These are phyloP conservation scores for Colletotrichum tofieldiae DNA, from an alignment of 2,329 filamentous ascomycete species.

Conservation along the genomic window DNA sequence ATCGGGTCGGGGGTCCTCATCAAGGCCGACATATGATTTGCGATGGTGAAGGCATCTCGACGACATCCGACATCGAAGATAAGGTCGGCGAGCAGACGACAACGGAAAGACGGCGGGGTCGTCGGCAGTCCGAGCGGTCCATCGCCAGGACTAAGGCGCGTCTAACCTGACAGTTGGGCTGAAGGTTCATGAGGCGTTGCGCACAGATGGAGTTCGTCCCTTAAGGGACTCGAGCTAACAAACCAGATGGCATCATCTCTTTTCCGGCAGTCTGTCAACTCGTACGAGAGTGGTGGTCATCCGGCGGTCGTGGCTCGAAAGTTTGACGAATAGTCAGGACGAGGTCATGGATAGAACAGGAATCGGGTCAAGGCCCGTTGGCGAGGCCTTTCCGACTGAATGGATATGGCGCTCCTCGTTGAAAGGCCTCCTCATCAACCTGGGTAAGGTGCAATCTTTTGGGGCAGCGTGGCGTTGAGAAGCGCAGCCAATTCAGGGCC, in stretches of 20 bases:
- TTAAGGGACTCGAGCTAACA: neutral
- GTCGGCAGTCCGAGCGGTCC: conserved; percentile 18
- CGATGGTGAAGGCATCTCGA: conserved; percentile 8
- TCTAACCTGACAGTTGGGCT: conserved; percentile 19
- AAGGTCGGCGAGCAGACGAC: neutral
- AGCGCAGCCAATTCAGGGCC: neutral
- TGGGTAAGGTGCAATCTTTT: neutral
- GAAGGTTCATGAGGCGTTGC: conserved; percentile 27
- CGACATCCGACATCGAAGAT: neutral
- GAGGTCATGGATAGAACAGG: neutral
- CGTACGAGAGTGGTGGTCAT: conserved; percentile 22
- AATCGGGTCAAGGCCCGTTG: neutral
- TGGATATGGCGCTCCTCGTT: neutral
- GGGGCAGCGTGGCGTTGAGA: conserved; percentile 10
- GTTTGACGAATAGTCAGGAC: neutral
- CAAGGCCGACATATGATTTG: neutral
- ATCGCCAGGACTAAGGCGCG: neutral
- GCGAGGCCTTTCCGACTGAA: neutral
- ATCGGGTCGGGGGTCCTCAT: too few species aligned
- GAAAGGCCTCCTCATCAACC: neutral
- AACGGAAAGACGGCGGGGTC: conserved; percentile 5
- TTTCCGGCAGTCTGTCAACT: conserved; percentile 11
- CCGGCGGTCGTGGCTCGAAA: neutral
- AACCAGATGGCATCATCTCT: conserved; percentile 7
- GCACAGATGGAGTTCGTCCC: conserved; percentile 37